A percentile compares a stretch with the other conserved stretches of the same genome.
Evolutionary conservation across 139 green algal species (phyloP).

Genomic region (Micromonas commoda): DNA sequence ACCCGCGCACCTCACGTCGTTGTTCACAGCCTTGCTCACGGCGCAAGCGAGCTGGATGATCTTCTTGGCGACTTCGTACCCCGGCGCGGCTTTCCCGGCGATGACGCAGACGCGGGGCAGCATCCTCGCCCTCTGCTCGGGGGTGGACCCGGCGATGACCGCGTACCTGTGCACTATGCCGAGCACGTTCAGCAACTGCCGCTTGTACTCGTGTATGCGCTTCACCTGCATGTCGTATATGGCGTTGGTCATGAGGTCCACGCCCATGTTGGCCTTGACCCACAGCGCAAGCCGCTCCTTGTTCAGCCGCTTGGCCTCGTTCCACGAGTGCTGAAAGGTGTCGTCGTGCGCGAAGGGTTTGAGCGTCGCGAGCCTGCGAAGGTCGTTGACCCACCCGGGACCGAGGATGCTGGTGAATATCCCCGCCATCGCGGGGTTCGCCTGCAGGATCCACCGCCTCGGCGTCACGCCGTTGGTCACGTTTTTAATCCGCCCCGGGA

Average conservation of each 20-base stretch:
- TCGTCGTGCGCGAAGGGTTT: conserved; percentile 60
- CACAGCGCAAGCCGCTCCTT: conserved; percentile 72
- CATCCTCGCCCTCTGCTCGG: conserved; percentile 45
- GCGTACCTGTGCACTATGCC: conserved; percentile 75
- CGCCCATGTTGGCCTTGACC: conserved; percentile 66
- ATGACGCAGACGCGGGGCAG: conserved; percentile 42
- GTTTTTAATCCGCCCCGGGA: conserved; percentile 88
- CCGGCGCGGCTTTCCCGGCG: conserved; percentile 45
- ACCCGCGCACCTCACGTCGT: conserved; percentile 68
- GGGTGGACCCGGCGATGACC: conserved; percentile 67
- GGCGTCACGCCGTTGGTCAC: conserved; percentile 94
- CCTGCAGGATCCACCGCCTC: conserved; percentile 67
- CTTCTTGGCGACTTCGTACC: conserved; percentile 45
- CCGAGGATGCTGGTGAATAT: conserved; percentile 15
- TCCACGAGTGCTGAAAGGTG: conserved; percentile 75
- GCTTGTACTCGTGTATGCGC: conserved; percentile 93
- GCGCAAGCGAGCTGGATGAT: conserved; percentile 48
- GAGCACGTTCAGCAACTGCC: conserved; percentile 82
- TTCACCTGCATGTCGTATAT: conserved; percentile 58
- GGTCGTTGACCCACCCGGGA: neutral
- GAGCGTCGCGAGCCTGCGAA: neutral
- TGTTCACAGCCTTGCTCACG: conserved; percentile 74
- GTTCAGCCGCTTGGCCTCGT: conserved; percentile 65
- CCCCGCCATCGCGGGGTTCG: conserved; percentile 40
- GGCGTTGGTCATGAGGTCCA: conserved; percentile 46